These are phyloP conservation scores for Ceratobasidium sp. DNA, from an alignment of 1,284 basidiomycete genomes.

Conservation along the genomic window DNA sequence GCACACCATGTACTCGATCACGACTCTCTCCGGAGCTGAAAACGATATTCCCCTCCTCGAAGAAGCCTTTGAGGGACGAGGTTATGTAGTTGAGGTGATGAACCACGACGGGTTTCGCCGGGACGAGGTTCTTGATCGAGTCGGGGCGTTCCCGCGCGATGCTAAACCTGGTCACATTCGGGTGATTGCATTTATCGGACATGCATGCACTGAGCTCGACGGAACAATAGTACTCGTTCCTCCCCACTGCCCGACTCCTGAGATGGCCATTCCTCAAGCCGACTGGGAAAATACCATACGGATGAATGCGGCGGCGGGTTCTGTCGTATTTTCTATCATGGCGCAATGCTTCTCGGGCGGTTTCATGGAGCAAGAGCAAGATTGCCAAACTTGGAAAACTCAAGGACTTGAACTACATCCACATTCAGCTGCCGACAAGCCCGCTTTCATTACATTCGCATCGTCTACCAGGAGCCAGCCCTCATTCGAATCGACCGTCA, in stretches of 20 bases:
- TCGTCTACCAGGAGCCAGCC: neutral
- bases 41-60: neutral
- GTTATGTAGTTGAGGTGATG: neutral
- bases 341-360: constrained; percentile 12
- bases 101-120: constrained; percentile 14
- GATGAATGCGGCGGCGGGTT: neutral
- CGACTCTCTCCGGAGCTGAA: neutral
- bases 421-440: neutral
- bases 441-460: constrained; percentile 18
- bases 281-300: constrained; percentile 17
- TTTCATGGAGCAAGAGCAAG: constrained; percentile 12
- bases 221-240: constrained; percentile 14
- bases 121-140: neutral
- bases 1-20: constrained; percentile 7
- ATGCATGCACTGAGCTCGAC: neutral
- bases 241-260: neutral
- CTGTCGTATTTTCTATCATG: constrained; percentile 10
- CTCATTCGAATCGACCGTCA: neutral
- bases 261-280: neutral
- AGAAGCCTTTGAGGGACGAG: neutral
- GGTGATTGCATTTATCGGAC: constrained; percentile 17
- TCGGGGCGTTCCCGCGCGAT: neutral
- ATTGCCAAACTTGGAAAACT: neutral
- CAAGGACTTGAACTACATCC: neutral
- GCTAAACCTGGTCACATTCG: constrained; percentile 14